Percentiles rank a stretch among this genome's conserved stretches.
Conservation (phyloP, 768 basidiomycete species). For the Leccinum subgranulosum region DNA sequence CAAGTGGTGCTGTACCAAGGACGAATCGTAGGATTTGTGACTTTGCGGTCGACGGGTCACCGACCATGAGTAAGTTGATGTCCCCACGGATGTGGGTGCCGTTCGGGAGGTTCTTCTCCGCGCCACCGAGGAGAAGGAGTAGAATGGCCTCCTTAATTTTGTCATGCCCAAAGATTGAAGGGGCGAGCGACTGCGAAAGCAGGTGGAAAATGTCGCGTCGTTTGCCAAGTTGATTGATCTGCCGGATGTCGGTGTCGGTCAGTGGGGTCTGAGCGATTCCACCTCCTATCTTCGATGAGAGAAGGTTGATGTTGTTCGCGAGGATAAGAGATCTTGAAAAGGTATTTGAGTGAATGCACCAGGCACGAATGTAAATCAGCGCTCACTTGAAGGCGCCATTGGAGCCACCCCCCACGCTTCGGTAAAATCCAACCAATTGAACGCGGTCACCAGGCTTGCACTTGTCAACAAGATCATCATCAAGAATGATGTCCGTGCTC, state of each 20-base stretch:
- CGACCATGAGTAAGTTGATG: conserved; percentile 99
- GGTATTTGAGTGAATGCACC: conserved; percentile 8
- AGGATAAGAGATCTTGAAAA: conserved; percentile 78
- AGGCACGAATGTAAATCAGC: conserved; percentile 10
- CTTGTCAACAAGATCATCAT: conserved; percentile 94
- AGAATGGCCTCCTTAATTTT: conserved; percentile 94
- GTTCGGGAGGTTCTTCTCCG: conserved; percentile 96
- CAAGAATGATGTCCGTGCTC: conserved; percentile 93
- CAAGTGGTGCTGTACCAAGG: conserved; percentile 91
- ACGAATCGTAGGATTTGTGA: conserved; percentile 95
- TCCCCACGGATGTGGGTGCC: conserved; percentile 99
- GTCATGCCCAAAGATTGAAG: conserved; percentile 96
- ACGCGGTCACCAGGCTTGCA: conserved; percentile 98
- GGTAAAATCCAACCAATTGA: conserved; percentile 93
- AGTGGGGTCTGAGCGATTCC: conserved; percentile 91
- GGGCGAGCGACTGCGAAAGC: conserved; percentile 92
- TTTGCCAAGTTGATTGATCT: conserved; percentile 91
- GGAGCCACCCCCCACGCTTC: conserved; percentile 89
- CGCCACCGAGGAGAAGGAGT: conserved; percentile 90
- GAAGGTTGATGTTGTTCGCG: conserved; percentile 91
- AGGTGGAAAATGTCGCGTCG: conserved; percentile 82
- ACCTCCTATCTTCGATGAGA: conserved; percentile 93
- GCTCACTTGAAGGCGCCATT: conserved; percentile 91
- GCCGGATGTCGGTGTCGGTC: conserved; percentile 91
- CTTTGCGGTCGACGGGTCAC: conserved; percentile 98